Percentiles rank a stretch among this genome's conserved stretches.
Conservation (phyloP, 495 filamentous ascomycete genomes). For the Letharia columbiana region DNA sequence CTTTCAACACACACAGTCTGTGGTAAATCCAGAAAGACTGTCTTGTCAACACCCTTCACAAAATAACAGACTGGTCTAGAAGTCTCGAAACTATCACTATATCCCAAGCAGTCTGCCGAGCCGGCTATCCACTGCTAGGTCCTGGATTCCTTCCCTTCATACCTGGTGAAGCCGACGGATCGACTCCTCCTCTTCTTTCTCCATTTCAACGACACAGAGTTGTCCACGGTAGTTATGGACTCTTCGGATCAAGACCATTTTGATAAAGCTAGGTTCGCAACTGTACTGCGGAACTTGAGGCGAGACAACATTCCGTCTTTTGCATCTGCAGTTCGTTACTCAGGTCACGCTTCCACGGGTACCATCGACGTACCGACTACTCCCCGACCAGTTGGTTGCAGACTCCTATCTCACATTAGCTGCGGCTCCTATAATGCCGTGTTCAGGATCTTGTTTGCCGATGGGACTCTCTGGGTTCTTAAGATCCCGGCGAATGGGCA, state of each 20-base stretch:
- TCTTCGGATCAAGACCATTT: background rate
- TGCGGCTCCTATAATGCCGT: conserved; percentile 24
- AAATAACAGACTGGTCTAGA: too few species aligned
- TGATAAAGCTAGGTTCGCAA: background rate
- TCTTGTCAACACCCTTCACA: too few species aligned
- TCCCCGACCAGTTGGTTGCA: background rate
- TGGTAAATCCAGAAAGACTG: too few species aligned
- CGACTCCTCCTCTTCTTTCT: background rate
- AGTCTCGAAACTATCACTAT: too few species aligned
- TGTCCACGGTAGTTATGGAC: background rate
- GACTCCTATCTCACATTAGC: background rate
- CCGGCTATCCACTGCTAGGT: too few species aligned
- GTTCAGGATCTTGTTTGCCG: conserved; percentile 22
- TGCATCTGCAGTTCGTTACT: background rate
- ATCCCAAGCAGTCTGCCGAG: too few species aligned
- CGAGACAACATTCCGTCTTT: background rate
- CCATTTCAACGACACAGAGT: background rate
- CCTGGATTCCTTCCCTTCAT: too few species aligned
- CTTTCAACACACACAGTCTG: too few species aligned
- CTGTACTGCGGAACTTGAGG: background rate
- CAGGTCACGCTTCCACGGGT: background rate
- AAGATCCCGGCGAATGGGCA: conserved; percentile 29
- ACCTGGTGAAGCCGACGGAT: too few species aligned
- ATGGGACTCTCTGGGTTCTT: conserved; percentile 22
- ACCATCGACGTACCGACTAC: background rate